phyloP scores from a whole-genome alignment of 768 basidiomycete genomes.

The Pleurotus djamor region DNA sequence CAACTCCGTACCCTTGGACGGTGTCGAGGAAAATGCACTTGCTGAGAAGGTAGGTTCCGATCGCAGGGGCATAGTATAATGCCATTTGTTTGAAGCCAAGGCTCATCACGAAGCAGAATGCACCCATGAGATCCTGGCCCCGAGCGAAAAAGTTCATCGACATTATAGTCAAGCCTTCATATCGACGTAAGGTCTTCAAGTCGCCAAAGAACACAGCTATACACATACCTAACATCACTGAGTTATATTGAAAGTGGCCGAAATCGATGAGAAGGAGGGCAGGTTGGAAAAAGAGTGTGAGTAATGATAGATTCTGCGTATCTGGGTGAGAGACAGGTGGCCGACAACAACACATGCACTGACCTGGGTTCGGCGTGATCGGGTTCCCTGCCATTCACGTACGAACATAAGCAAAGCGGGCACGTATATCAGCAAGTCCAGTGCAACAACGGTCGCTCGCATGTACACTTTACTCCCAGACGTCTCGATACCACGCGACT shows the following conservation, averaged over 20 bases:
- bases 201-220: background rate
- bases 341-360: conserved; percentile 9
- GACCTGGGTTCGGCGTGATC: conserved; percentile 82
- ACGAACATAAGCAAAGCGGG: conserved; percentile 71
- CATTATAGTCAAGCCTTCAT: conserved; percentile 65
- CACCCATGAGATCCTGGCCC: conserved; percentile 72
- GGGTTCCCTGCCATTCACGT: conserved; percentile 59
- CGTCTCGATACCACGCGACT: conserved; percentile 73
- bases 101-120: conserved; percentile 78
- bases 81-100: conserved; percentile 97
- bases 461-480: conserved; percentile 70
- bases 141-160: conserved; percentile 68
- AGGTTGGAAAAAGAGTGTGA: conserved; percentile 80
- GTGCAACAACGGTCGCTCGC: conserved; percentile 69
- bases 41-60: conserved; percentile 88
- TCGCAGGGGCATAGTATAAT: conserved; percentile 88
- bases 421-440: conserved; percentile 74
- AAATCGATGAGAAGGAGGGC: conserved; percentile 83
- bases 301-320: conserved; percentile 60
- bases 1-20: conserved; percentile 54
- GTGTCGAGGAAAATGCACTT: conserved; percentile 87
- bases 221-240: conserved; percentile 81
- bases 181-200: conserved; percentile 1
- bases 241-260: conserved; percentile 96
- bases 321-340: no score